These are phyloP conservation scores for Lecanicillium sp. DNA, from an alignment of 2,329 filamentous ascomycete genomes.

Conservation along the genomic window DNA sequence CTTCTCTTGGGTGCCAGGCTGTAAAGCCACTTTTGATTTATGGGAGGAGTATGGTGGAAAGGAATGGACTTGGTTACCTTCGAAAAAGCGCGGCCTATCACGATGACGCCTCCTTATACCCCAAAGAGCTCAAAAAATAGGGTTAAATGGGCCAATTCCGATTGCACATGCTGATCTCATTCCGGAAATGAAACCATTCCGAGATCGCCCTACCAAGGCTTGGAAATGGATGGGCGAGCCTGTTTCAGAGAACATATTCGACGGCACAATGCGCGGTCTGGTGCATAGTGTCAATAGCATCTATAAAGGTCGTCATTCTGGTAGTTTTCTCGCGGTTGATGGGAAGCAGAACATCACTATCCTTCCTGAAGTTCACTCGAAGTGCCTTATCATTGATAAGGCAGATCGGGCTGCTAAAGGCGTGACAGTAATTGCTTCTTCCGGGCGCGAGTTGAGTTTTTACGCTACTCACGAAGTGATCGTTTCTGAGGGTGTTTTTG, in stretches of 20 bases:
- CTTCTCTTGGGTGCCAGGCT: slow-evolving; percentile 55
- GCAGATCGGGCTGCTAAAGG: slow-evolving; percentile 18
- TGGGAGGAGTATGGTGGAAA: slow-evolving; percentile 67
- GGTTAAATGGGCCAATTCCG: slow-evolving; percentile 41
- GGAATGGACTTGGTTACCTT: slow-evolving; percentile 54
- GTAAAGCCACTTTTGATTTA: slow-evolving; percentile 53
- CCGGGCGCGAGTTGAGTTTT: slow-evolving; percentile 22
- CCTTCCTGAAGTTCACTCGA: slow-evolving; percentile 38
- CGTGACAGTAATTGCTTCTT: slow-evolving; percentile 4
- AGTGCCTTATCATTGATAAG: slow-evolving; percentile 43
- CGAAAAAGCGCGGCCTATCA: slow-evolving; percentile 51
- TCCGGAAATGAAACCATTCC: slow-evolving; percentile 43
- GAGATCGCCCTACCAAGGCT: slow-evolving; percentile 38
- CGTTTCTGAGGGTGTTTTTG: slow-evolving; percentile 47
- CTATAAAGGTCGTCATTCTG: slow-evolving; percentile 48
- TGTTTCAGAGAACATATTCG: slow-evolving; percentile 46
- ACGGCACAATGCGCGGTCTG: slow-evolving; percentile 46
- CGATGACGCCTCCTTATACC: slow-evolving; percentile 41
- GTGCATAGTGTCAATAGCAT: slow-evolving; percentile 47
- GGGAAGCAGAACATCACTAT: slow-evolving; percentile 49
- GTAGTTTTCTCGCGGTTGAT: slow-evolving; percentile 41
- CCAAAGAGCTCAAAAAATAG: slow-evolving; percentile 41
- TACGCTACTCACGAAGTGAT: slow-evolving; percentile 41
- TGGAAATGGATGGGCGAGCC: slow-evolving; percentile 45
- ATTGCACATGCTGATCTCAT: slow-evolving; percentile 48